Percentiles rank a stretch among this genome's conserved stretches.
phyloP scores from a whole-genome alignment of 2,329 filamentous ascomycete genomes.

The Clonostachys chloroleuca region DNA sequence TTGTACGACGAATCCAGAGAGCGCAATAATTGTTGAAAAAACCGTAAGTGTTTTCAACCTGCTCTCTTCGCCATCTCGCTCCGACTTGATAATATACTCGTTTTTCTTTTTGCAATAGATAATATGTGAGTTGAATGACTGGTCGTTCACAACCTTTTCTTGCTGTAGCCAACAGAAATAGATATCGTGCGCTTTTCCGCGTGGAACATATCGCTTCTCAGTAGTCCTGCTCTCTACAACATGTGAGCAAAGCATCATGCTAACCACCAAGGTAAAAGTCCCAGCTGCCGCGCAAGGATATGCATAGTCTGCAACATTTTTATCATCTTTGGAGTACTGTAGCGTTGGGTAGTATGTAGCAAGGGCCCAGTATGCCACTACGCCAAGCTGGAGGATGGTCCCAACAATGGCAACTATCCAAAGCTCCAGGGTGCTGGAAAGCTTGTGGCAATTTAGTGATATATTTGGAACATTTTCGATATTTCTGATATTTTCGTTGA shows the following conservation, averaged over 20 bases:
- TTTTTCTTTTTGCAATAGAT: constrained; percentile 6
- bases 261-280: constrained; percentile 14
- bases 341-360: constrained; percentile 4
- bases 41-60: neutral
- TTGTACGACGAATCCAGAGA: constrained; percentile 18
- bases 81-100: neutral
- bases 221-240: constrained; percentile 22
- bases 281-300: constrained; percentile 12
- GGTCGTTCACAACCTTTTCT: constrained; percentile 15
- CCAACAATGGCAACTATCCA: constrained; percentile 8
- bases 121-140: constrained; percentile 17
- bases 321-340: constrained; percentile 6
- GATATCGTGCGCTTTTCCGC: neutral
- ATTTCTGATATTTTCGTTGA: too few relatives aligned
- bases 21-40: constrained; percentile 6
- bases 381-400: constrained; percentile 11
- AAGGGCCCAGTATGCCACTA: constrained; percentile 9
- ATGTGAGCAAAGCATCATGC: constrained; percentile 20
- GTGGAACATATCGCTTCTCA: constrained; percentile 8
- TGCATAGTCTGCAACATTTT: constrained; percentile 4
- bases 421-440: neutral
- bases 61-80: neutral
- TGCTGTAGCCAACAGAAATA: constrained; percentile 18
- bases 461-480: neutral
- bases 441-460: neutral